Conservation (phyloP, 805 yeast genomes). For the Schwanniomyces polymorphus region DNA sequence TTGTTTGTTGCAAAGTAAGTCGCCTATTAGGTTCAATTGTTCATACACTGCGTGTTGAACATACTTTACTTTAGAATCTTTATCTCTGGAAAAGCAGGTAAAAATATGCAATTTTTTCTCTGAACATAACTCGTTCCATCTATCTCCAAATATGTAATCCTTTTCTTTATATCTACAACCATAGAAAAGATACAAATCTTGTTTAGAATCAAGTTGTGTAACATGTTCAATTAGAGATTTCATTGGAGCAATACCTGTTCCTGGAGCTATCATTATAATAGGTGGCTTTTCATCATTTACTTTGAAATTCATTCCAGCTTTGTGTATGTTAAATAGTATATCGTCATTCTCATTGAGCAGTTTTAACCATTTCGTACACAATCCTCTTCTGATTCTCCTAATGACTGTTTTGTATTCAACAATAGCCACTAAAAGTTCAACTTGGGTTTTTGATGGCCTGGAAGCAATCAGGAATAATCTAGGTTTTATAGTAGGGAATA, state of each 20-base stretch:
- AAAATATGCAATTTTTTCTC: constrained; percentile 34
- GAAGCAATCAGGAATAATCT: constrained; percentile 86
- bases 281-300: constrained; percentile 29
- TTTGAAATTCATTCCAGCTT: constrained; percentile 41
- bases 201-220: constrained; percentile 13
- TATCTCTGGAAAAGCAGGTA: constrained; percentile 49
- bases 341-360: constrained; percentile 46
- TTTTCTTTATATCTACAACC: constrained; percentile 70
- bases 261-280: constrained; percentile 80
- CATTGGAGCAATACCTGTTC: constrained; percentile 97
- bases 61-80: constrained; percentile 48
- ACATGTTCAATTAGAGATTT: constrained; percentile 59
- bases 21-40: constrained; percentile 48
- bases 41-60: constrained; percentile 74
- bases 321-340: constrained; percentile 52
- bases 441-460: constrained; percentile 30
- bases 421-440: constrained; percentile 78
- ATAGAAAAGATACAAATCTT: constrained; percentile 56
- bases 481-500: constrained; percentile 78
- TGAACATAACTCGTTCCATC: constrained; percentile 43
- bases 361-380: constrained; percentile 78
- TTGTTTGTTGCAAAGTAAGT: constrained; percentile 50
- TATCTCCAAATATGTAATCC: constrained; percentile 66
- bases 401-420: constrained; percentile 86
- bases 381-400: constrained; percentile 71